phyloP scores from a whole-genome alignment of 345 rosid species.

The Moricandia arvensis region DNA sequence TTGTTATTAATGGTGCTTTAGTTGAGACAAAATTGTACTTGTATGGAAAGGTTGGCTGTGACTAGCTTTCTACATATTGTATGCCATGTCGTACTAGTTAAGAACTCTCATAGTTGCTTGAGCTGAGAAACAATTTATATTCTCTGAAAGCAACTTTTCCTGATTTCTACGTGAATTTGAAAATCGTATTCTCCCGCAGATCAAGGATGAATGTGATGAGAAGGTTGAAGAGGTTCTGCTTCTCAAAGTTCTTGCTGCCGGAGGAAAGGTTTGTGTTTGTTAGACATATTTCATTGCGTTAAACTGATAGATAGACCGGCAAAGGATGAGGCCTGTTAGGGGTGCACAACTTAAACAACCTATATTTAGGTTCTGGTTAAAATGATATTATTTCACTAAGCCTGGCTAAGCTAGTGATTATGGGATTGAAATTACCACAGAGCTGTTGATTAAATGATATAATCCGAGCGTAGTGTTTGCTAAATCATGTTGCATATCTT shows the following conservation, averaged over 20 bases:
- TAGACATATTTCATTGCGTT: conserved; percentile 12
- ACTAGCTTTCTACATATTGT: conserved; percentile 15
- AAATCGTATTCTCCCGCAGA: conserved; percentile 44
- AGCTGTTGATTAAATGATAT: conserved; percentile 14
- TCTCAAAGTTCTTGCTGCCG: conserved; percentile 79
- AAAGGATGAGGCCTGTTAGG: conserved; percentile 4
- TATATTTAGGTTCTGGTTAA: conserved; percentile 18
- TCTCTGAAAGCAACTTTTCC: conserved; percentile 6
- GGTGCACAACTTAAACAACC: conserved; percentile 12
- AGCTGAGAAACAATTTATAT: conserved; percentile 15
- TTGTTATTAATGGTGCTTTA: conserved; percentile 77
- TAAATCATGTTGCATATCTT: conserved; percentile 12
- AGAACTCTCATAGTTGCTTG: conserved; percentile 13
- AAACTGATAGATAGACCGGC: conserved; percentile 11
- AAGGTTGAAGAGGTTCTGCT: conserved; percentile 64
- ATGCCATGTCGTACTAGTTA: no score
- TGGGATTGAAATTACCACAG: conserved; percentile 4
- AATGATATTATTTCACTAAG: conserved; percentile 1
- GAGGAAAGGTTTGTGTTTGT: conserved; percentile 80
- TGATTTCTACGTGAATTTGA: conserved; percentile 14
- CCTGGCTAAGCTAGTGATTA: conserved; percentile 14
- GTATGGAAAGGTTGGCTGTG: conserved; percentile 72
- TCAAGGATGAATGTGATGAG: conserved; percentile 45
- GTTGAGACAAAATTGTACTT: conserved; percentile 70
- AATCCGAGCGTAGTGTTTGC: conserved; percentile 5